Base-by-base conservation (phyloP, 2,329 filamentous ascomycete species). In the Nigrospora oryzae region DNA sequence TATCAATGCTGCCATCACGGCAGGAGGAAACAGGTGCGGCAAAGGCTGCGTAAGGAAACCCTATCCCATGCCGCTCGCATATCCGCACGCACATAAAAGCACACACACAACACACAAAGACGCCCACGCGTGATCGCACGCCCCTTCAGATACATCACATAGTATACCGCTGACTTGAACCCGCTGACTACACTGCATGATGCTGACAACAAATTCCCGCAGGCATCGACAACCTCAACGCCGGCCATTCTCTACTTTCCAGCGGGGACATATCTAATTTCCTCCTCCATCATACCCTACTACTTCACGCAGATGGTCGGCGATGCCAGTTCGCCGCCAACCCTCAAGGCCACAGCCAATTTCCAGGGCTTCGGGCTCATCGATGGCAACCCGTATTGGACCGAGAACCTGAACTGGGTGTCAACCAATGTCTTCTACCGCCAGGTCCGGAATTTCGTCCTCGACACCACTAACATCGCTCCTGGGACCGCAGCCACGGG, bases 261-360 rank as follows among this genome's bases (percentile, higher is more conserved):
- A 12, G 53, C 63, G 3, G 67, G 68, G 37, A 80, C 71, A 0
- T 85, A 85, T 50, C 42, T 77, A 2, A 68, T 81, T 46, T 78
- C 70, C 36, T 62, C 64, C 0, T 67, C 75, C 2, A 78, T 85
- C 49, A 70, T 80, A 43, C 70, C 79, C 53, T 81, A 79, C 53
- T 84, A 83, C 60, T 75, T 76, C 48, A 84, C 80, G 6, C 73
- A 81, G 58, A 61, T 84, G 13, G 69, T 83, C 45, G 79, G 79
- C 36, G 77, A 83, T 48, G 73, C 79, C 2, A 76, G 72, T 48
- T 69, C 71, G 40, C 60, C 74, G 15, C 78, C 80, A 2, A 70
- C 69, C 3, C 65, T 84, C 28, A 71, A 74, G 47, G 77, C 75
- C 2, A 67, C 70, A 4, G 40, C 69, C 4, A 67, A 66, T 48